Percentiles rank a stretch among this genome's conserved stretches.
These are phyloP conservation scores for Saitozyma sp. DNA, from an alignment of 768 basidiomycete genomes.

Conservation along the genomic window DNA sequence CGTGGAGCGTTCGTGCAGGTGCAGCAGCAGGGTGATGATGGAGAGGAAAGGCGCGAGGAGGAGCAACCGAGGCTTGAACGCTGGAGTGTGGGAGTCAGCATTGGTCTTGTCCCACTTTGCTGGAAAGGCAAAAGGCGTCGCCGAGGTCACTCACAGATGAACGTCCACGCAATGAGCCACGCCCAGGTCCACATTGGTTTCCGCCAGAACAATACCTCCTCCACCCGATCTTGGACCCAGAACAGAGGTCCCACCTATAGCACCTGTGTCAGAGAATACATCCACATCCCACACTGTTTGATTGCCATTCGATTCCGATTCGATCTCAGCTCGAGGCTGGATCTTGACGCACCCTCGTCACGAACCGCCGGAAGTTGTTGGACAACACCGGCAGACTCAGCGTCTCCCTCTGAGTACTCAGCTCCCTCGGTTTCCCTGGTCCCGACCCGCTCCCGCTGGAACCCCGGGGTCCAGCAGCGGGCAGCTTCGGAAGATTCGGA, in stretches of 20 bases:
- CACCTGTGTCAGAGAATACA: too few species aligned
- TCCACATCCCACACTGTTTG: too few species aligned
- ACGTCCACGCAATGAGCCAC: slow-evolving; percentile 75
- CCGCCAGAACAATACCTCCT: slow-evolving; percentile 82
- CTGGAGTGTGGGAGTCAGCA: slow-evolving; percentile 53
- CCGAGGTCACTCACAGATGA: slow-evolving; percentile 65
- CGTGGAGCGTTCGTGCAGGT: slow-evolving; percentile 60
- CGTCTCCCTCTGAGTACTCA: slow-evolving; percentile 54
- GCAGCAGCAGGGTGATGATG: slow-evolving; percentile 67
- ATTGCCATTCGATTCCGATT: too few species aligned
- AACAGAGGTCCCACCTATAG: slow-evolving; percentile 68
- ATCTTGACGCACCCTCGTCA: slow-evolving; percentile 57
- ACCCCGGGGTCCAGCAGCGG: slow-evolving; percentile 7
- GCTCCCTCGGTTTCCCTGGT: slow-evolving; percentile 29
- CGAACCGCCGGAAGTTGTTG: slow-evolving; percentile 77
- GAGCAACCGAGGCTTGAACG: slow-evolving; percentile 71
- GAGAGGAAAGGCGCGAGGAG: slow-evolving; percentile 68
- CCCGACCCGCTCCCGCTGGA: neutral
- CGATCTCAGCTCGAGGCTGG: neutral
- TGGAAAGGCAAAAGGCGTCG: neutral
- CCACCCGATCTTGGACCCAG: slow-evolving; percentile 84
- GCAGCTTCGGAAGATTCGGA: slow-evolving; percentile 38
- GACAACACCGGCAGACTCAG: slow-evolving; percentile 76
- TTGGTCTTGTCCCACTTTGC: neutral
- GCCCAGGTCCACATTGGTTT: slow-evolving; percentile 68